Evolutionary conservation across 306 rosid species (phyloP).

Genomic region (Cotoneaster glaucophyllus): DNA sequence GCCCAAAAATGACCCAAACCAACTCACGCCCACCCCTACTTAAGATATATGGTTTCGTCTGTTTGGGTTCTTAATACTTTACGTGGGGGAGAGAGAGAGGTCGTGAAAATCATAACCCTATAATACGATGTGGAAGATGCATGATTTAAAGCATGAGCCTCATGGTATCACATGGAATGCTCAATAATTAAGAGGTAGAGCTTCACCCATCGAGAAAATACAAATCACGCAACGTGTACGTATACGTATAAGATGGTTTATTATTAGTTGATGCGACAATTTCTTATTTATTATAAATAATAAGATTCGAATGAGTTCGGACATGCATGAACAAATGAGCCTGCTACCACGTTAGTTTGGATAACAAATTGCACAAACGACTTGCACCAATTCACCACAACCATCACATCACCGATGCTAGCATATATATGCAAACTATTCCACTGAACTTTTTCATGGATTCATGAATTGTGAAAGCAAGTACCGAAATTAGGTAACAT

Average conservation of each 20-base stretch:
- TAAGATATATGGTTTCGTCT: not conserved
- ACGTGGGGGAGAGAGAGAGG: not conserved
- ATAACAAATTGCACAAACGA: too few relatives aligned
- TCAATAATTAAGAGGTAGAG: not conserved
- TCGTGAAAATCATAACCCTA: not conserved
- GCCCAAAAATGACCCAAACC: too few relatives aligned
- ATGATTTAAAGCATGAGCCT: conserved; percentile 3
- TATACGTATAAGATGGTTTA: too few relatives aligned
- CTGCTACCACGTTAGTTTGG: not conserved
- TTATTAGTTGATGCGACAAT: too few relatives aligned
- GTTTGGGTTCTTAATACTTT: too few relatives aligned
- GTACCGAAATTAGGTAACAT: not conserved
- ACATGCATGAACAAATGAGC: not conserved
- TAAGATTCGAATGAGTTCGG: too few relatives aligned
- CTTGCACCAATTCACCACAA: not conserved
- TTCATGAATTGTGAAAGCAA: not conserved
- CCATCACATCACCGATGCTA: not conserved
- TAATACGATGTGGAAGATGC: conserved; percentile 29
- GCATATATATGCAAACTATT: not conserved
- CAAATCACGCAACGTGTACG: too few relatives aligned
- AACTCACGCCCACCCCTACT: too few relatives aligned
- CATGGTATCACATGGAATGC: conserved; percentile 32
- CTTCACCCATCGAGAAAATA: too few relatives aligned
- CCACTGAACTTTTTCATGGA: not conserved
- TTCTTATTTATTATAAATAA: too few relatives aligned